A percentile compares a stretch with the other conserved stretches of the same genome.
These are phyloP conservation scores for Trichoderma cornu-damae DNA, from an alignment of 2,329 filamentous ascomycete genomes.

Conservation along the genomic window DNA sequence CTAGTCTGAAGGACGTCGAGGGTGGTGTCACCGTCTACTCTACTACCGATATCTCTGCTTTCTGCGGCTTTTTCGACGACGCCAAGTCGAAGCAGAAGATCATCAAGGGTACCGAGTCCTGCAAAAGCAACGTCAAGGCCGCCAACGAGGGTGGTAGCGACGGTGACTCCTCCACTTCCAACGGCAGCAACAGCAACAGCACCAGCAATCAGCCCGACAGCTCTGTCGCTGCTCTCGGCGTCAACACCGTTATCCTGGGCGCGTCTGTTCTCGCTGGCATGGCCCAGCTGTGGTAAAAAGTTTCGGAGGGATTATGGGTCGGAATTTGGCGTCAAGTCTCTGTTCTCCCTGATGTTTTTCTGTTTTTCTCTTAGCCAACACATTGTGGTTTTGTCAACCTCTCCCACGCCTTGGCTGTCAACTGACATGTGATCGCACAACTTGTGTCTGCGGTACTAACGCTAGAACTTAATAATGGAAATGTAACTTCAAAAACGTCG, in stretches of 20 bases:
- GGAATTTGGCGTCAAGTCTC: conserved; percentile 35
- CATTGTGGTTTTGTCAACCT: conserved; percentile 32
- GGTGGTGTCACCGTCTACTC: conserved; percentile 67
- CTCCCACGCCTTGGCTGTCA: conserved; percentile 21
- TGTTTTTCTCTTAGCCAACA: conserved; percentile 34
- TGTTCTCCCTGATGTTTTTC: conserved; percentile 32
- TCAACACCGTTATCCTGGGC: conserved; percentile 44
- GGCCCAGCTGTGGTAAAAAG: conserved; percentile 48
- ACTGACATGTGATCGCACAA: conserved; percentile 15
- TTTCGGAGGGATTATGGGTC: conserved; percentile 26
- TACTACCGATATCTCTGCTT: conserved; percentile 55
- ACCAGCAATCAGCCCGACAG: conserved; percentile 31
- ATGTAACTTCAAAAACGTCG: conserved; percentile 30
- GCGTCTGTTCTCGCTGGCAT: conserved; percentile 44
- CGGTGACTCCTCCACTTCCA: conserved; percentile 28
- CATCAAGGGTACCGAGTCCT: conserved; percentile 42
- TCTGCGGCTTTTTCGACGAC: conserved; percentile 49
- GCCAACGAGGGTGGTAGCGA: conserved; percentile 46
- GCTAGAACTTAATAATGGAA: conserved; percentile 43
- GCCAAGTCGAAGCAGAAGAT: conserved; percentile 36
- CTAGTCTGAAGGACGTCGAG: conserved; percentile 60
- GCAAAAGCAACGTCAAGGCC: conserved; percentile 46
- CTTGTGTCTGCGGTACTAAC: conserved; percentile 28
- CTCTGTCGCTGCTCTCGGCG: conserved; percentile 41
- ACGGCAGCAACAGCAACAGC: conserved; percentile 25